Base-by-base conservation (phyloP, 2,329 filamentous ascomycete species). In the Xylariomycetidae sp. region DNA sequence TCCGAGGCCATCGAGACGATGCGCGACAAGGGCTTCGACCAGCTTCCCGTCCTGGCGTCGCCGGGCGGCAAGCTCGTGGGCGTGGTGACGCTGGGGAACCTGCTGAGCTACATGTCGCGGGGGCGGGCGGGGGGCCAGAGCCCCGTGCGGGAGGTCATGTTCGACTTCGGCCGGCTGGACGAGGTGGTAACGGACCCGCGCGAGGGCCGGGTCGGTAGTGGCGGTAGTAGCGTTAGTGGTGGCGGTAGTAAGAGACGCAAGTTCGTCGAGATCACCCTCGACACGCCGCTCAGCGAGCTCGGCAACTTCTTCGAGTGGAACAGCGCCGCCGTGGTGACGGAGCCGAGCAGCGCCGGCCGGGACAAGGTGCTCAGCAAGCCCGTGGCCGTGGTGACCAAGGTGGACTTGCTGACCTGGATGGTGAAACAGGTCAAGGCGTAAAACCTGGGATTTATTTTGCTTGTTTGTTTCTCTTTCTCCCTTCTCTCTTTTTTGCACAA, bases 251-350 rank as follows among this genome's bases (percentile, higher is more conserved):
- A 63, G 46, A 75, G 77, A 60, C 72, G 81, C 38, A 80, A 85
- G 55, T 98, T 95, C 63, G 85, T 97, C 31, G 85, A 97, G 64
- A 95, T 98, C 56, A 97, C 92, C 6, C 70, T 85, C 57, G 86
- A 96, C 46, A 98, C 92, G 2, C 84, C 85, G 3, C 71, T 98
- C 25, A 77, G 75, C 29, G 82, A 85, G 27, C 72, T 98, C 34
- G 90, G 88, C 68, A 81, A 85, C 53, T 98, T 98, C 66, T 88
- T 97, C 46, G 88, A 97, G 66, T 97, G 92, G 88, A 97, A 98
- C 64, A 92, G 85, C 48, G 90, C 92, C 1, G 92, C 92, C 0
- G 80, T 98, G 30, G 88, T 98, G 3, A 98, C 90, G 0, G 89
- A 97, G 60, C 73, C 77, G 20, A n/a, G 20, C 48, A 64, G 64